These are phyloP conservation scores for Echria macrotheca DNA, from an alignment of 495 filamentous ascomycete genomes.

Conservation along the genomic window DNA sequence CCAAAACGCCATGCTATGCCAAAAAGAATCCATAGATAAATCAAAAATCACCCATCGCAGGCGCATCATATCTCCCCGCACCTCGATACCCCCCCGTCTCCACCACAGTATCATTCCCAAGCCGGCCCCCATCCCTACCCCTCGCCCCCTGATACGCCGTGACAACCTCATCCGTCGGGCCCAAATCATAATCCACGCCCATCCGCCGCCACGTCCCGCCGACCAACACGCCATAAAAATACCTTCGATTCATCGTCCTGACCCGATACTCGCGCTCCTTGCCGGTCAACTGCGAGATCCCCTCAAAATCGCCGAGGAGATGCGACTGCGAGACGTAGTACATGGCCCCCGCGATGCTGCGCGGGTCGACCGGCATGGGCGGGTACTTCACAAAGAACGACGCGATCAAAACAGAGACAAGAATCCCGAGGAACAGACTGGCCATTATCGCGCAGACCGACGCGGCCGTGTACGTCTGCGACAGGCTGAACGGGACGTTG, in stretches of 20 bases:
- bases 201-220: conserved; percentile 15
- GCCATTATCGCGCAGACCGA: conserved; percentile 22
- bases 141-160: conserved; percentile 13
- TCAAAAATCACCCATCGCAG: too few species aligned
- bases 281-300: conserved; percentile 18
- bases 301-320: conserved; percentile 24
- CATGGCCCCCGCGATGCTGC: conserved; percentile 26
- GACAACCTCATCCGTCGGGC: conserved; percentile 9
- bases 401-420: conserved; percentile 20
- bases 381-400: conserved; percentile 29
- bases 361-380: conserved; percentile 32
- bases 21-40: too few species aligned
- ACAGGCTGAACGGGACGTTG: conserved; percentile 32
- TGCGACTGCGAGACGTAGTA: conserved; percentile 28
- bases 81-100: too few species aligned
- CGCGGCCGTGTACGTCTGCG: conserved; percentile 22
- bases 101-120: too few species aligned
- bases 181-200: conserved; percentile 24
- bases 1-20: too few species aligned
- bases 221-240: conserved; percentile 27
- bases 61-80: too few species aligned
- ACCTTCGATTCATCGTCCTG: conserved; percentile 19
- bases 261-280: conserved; percentile 17
- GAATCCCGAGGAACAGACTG: conserved; percentile 17
- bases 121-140: background rate